Percentiles rank a stretch among this genome's conserved stretches.
Evolutionary conservation across 1,284 basidiomycete genomes (phyloP).

Genomic region (Cutaneotrichosporon dermatis): DNA sequence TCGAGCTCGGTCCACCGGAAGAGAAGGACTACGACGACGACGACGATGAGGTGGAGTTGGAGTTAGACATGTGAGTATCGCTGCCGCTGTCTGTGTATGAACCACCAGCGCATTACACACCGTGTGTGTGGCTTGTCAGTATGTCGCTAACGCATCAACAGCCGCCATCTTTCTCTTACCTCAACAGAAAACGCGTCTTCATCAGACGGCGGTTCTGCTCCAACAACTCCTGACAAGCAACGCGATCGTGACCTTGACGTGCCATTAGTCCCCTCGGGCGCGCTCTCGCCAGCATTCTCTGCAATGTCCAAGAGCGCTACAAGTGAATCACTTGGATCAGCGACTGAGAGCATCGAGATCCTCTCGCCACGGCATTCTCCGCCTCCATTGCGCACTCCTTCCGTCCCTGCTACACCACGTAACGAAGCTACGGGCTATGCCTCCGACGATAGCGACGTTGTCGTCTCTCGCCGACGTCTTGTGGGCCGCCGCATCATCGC

Average conservation of each 20-base stretch:
- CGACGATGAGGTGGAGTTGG: conserved; percentile 6
- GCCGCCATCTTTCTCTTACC: neutral
- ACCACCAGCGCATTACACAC: no score
- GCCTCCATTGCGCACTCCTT: neutral
- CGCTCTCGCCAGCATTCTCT: neutral
- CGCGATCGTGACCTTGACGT: neutral
- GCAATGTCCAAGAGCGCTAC: neutral
- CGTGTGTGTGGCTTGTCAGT: no score
- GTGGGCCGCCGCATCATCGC: conserved; percentile 1
- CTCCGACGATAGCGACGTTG: conserved; percentile 7
- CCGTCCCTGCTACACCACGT: conserved; percentile 1
- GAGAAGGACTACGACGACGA: neutral
- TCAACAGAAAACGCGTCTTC: neutral
- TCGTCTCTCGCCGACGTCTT: neutral
- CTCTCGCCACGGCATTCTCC: neutral
- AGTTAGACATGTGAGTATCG: conserved; percentile 7
- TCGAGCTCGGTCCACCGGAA: neutral
- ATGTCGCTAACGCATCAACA: neutral
- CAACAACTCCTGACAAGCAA: neutral
- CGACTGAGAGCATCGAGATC: neutral
- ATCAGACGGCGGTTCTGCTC: conserved; percentile 1
- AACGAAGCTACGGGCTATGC: conserved; percentile 4
- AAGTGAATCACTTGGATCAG: neutral
- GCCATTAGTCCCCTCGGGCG: neutral
- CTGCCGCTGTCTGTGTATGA: neutral